phyloP scores from a whole-genome alignment of 306 rosid genomes.

The Delonix regia region DNA sequence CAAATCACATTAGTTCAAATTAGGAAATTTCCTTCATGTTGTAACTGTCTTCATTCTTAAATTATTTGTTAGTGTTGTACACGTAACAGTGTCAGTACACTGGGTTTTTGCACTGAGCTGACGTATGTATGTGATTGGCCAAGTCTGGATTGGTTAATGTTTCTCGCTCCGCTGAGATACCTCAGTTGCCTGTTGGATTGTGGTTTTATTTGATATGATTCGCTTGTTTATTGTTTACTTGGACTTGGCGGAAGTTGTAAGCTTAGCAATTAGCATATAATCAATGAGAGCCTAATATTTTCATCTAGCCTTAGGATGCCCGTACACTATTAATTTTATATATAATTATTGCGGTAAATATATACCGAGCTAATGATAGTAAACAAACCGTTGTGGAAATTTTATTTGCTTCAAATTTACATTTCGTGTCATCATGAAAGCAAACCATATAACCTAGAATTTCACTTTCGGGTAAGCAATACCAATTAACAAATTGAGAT shows the following conservation, averaged over 20 bases:
- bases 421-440: neutral
- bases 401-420: neutral
- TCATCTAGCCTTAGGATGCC: too few relatives aligned
- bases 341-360: neutral
- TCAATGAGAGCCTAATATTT: too few relatives aligned
- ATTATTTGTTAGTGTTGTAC: conserved; percentile 38
- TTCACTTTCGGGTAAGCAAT: neutral
- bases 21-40: neutral
- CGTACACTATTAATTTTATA: too few relatives aligned
- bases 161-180: neutral
- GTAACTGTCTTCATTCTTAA: conserved; percentile 45
- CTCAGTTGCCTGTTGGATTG: neutral
- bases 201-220: neutral
- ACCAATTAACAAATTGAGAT: neutral
- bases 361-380: neutral
- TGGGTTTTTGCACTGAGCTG: conserved; percentile 25
- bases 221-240: neutral
- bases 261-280: neutral
- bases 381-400: neutral
- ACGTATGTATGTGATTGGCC: neutral
- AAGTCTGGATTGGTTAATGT: neutral
- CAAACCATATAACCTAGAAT: neutral
- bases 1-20: conserved; percentile 26
- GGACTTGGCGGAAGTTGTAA: neutral
- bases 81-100: conserved; percentile 11